phyloP scores from a whole-genome alignment of 2,329 filamentous ascomycete species.

The Microsporum audouinii region DNA sequence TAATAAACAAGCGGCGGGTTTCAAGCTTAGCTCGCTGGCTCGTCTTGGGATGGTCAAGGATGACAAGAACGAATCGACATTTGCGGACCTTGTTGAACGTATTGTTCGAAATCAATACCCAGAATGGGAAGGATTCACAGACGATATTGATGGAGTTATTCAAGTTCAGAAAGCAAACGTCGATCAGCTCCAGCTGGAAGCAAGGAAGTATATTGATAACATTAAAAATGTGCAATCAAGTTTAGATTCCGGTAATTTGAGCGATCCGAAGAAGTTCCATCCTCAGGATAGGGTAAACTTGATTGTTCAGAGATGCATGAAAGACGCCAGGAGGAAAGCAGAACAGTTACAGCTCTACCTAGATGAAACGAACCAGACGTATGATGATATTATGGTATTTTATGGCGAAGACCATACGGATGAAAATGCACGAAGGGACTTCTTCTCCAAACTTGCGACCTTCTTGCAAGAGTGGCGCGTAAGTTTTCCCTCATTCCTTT shows the following conservation, averaged over 20 bases:
- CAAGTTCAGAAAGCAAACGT: slow-evolving; percentile 83
- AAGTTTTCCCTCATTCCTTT: slow-evolving; percentile 20
- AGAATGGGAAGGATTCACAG: slow-evolving; percentile 80
- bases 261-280: slow-evolving; percentile 95
- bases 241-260: slow-evolving; percentile 84
- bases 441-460: slow-evolving; percentile 83
- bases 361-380: slow-evolving; percentile 81
- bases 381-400: slow-evolving; percentile 91
- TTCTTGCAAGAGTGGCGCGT: slow-evolving; percentile 90
- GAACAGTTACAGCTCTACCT: slow-evolving; percentile 91
- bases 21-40: slow-evolving; percentile 91
- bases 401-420: slow-evolving; percentile 90
- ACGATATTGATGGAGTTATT: slow-evolving; percentile 72
- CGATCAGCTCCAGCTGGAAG: slow-evolving; percentile 77
- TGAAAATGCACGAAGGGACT: slow-evolving; percentile 85
- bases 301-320: slow-evolving; percentile 87
- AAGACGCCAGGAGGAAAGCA: slow-evolving; percentile 87
- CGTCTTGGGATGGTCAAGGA: slow-evolving; percentile 97
- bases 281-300: slow-evolving; percentile 90
- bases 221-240: slow-evolving; percentile 88
- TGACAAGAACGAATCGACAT: slow-evolving; percentile 93
- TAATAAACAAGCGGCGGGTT: slow-evolving; percentile 94
- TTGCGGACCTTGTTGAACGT: slow-evolving; percentile 90
- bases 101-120: slow-evolving; percentile 95
- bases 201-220: slow-evolving; percentile 86